Conservation (phyloP, 129 eudicot species). For the Apium graveolens region DNA sequence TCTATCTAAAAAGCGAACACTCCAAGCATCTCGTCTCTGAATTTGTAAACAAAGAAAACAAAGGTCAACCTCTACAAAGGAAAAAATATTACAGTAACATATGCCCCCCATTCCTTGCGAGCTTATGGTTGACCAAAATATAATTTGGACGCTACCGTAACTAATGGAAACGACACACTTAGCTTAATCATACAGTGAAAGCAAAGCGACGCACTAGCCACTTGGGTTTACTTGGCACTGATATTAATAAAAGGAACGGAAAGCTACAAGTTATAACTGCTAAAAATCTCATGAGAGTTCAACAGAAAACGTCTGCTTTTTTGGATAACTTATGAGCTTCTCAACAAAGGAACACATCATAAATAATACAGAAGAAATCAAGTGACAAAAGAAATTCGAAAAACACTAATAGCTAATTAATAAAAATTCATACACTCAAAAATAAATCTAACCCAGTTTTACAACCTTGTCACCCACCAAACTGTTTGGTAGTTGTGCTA, state of each 20-base stretch:
- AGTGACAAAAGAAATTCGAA: not conserved
- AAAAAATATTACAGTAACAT: not conserved
- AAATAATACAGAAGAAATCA: not conserved
- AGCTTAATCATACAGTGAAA: not conserved
- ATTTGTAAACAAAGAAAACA: conserved; percentile 12
- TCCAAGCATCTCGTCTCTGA: conserved; percentile 62
- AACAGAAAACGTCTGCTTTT: not conserved
- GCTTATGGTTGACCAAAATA: not conserved
- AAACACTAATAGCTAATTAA: not conserved
- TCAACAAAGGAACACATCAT: not conserved
- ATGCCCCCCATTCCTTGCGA: not conserved
- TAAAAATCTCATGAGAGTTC: not conserved
- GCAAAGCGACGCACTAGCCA: not conserved
- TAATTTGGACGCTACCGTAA: not conserved
- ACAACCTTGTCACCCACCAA: not conserved
- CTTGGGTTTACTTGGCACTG: not conserved
- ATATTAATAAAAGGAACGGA: not conserved
- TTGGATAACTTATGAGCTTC: not conserved
- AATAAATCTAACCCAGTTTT: not conserved
- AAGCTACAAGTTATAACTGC: not conserved
- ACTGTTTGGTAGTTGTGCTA: not conserved
- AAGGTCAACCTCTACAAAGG: conserved; percentile 5
- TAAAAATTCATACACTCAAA: not conserved
- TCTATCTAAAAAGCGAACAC: conserved; percentile 34
- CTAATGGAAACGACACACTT: not conserved